Percentiles rank a stretch among this genome's conserved stretches.
These are phyloP conservation scores for Pleurotus sapidus DNA, from an alignment of 768 basidiomycete genomes.

Conservation along the genomic window DNA sequence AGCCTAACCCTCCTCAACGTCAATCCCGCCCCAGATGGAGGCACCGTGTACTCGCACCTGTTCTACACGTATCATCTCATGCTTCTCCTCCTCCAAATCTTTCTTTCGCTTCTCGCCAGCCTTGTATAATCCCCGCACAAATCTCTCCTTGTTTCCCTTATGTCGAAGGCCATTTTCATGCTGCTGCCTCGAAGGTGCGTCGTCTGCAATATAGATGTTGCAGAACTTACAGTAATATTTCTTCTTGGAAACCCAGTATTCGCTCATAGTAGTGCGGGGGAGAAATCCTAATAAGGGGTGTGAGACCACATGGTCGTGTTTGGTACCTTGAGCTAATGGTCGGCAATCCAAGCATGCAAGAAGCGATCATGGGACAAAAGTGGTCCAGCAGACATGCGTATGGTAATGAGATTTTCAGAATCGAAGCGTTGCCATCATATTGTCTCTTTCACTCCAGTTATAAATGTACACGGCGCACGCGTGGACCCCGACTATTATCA, in stretches of 20 bases:
- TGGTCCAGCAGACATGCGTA: too few relatives aligned
- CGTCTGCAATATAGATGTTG: constrained; percentile 95
- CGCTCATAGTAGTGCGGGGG: constrained; percentile 55
- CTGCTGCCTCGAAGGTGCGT: constrained; percentile 85
- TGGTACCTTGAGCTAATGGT: too few relatives aligned
- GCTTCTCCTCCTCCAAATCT: constrained; percentile 79
- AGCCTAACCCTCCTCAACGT: constrained; percentile 41
- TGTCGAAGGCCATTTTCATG: constrained; percentile 95
- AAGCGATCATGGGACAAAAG: too few relatives aligned
- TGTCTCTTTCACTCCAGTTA: neutral
- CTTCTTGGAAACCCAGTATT: constrained; percentile 93
- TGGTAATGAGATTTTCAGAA: neutral
- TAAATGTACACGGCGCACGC: neutral
- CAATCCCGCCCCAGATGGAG: neutral
- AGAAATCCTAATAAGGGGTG: neutral
- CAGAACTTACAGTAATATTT: constrained; percentile 97
- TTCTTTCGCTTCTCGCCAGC: constrained; percentile 84
- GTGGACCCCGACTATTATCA: neutral
- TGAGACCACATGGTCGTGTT: too few relatives aligned
- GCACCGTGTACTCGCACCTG: constrained; percentile 40
- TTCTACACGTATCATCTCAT: constrained; percentile 86
- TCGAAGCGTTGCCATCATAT: neutral
- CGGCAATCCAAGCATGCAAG: too few relatives aligned
- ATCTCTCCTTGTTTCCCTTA: constrained; percentile 92
- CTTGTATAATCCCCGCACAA: constrained; percentile 92